Evolutionary conservation across 768 basidiomycete species (phyloP).

Genomic region (Cyclocybe aegerita): DNA sequence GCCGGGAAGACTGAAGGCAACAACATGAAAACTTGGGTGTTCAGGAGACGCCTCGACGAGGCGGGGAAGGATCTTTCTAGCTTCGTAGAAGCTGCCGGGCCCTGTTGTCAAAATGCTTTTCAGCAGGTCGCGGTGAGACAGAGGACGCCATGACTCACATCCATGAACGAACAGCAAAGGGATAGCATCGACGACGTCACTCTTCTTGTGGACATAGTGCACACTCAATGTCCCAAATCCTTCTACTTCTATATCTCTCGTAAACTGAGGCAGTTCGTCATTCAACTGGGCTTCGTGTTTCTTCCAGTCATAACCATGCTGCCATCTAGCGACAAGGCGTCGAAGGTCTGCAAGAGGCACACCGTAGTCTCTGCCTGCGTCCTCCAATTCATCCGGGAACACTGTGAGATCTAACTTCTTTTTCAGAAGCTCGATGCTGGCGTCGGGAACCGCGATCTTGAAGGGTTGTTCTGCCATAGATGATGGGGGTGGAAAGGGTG

Average conservation of each 20-base stretch:
- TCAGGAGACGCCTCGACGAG: constrained; percentile 41
- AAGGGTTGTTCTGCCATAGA: constrained; percentile 37
- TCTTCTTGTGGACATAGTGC: constrained; percentile 60
- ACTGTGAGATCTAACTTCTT: constrained; percentile 45
- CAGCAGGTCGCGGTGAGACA: not conserved
- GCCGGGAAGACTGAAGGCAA: constrained; percentile 57
- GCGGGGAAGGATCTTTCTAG: constrained; percentile 54
- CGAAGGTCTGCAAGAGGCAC: constrained; percentile 47
- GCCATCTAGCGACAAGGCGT: constrained; percentile 48
- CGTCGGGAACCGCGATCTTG: constrained; percentile 45
- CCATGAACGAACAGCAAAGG: constrained; percentile 49
- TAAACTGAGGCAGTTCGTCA: constrained; percentile 53
- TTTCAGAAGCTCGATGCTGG: constrained; percentile 36
- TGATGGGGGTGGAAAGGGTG: too few species aligned
- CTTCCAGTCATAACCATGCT: constrained; percentile 54
- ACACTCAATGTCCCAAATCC: constrained; percentile 44
- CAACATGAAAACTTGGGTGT: constrained; percentile 61
- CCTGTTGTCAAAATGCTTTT: constrained; percentile 30
- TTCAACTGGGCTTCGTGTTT: constrained; percentile 51
- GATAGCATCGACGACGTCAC: constrained; percentile 42
- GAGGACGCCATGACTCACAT: constrained; percentile 31
- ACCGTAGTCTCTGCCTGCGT: constrained; percentile 52
- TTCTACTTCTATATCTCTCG: constrained; percentile 47
- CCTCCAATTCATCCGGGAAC: constrained; percentile 60
- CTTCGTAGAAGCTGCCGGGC: constrained; percentile 62